Conservation (phyloP, 2,329 filamentous ascomycete species). For the Chalaropsis thielavioides region DNA sequence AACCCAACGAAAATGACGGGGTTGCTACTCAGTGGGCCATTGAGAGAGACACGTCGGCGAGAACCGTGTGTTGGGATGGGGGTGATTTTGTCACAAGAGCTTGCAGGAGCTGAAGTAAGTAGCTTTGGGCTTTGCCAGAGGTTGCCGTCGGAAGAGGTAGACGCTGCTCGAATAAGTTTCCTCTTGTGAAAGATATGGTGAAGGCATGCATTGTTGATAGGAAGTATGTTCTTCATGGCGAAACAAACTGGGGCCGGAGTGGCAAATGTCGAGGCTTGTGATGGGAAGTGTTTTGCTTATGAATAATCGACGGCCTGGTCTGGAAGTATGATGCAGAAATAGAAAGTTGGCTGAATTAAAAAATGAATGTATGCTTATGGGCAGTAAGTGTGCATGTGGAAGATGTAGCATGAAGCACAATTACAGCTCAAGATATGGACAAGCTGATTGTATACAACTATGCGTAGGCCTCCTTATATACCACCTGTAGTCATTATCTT, state of each 20-base stretch:
- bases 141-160: neutral
- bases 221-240: neutral
- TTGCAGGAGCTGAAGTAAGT: neutral
- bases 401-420: neutral
- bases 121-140: neutral
- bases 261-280: too few relatives aligned
- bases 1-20: neutral
- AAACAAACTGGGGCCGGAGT: neutral
- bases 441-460: too few relatives aligned
- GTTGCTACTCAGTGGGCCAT: conserved; percentile 3
- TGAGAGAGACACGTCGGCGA: neutral
- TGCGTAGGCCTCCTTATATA: too few relatives aligned
- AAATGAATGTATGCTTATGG: too few relatives aligned
- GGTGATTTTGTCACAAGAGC: neutral
- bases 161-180: neutral
- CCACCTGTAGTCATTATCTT: too few relatives aligned
- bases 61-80: neutral
- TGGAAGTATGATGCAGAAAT: too few relatives aligned
- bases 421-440: neutral
- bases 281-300: too few relatives aligned
- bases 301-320: too few relatives aligned
- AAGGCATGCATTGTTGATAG: neutral
- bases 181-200: neutral
- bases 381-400: neutral
- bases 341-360: too few relatives aligned